Conservation (phyloP, 2,329 filamentous ascomycete species). For the Hawksworthiomyces lignivorus region DNA sequence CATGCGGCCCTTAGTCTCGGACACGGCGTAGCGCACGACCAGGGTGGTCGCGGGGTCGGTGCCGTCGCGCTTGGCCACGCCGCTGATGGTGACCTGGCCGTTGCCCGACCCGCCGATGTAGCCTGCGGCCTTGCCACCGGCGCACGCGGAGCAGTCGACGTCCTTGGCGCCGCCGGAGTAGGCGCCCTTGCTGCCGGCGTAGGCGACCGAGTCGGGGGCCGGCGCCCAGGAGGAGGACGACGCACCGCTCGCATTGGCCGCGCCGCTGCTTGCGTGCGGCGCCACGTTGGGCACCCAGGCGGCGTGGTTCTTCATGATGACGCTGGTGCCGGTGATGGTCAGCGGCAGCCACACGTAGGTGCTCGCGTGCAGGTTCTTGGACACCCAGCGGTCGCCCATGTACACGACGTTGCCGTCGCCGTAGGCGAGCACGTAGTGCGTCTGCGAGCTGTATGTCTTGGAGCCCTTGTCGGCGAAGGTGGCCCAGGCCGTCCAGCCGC, state of each 20-base stretch:
- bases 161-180: constrained; percentile 37
- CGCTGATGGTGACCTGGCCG: constrained; percentile 40
- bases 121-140: constrained; percentile 40
- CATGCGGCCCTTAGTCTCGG: constrained; percentile 43
- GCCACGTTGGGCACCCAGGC: constrained; percentile 39
- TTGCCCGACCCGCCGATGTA: constrained; percentile 43
- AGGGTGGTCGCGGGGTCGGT: constrained; percentile 40
- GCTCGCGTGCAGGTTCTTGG: constrained; percentile 40
- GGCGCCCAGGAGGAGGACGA: constrained; percentile 36
- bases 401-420: constrained; percentile 32
- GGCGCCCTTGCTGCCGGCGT: constrained; percentile 43
- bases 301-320: constrained; percentile 42
- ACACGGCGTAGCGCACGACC: constrained; percentile 49
- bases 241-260: constrained; percentile 18
- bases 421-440: constrained; percentile 36
- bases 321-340: constrained; percentile 41
- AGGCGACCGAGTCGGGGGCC: constrained; percentile 36
- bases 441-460: constrained; percentile 43
- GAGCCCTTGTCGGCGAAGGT: constrained; percentile 39
- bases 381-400: constrained; percentile 50
- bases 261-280: not conserved
- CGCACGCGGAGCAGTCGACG: constrained; percentile 46
- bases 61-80: constrained; percentile 29
- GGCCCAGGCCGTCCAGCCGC: constrained; percentile 44
- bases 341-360: constrained; percentile 61